These are phyloP conservation scores for Hawksworthiomyces lignivorus DNA, from an alignment of 2,329 filamentous ascomycete species.

Conservation along the genomic window DNA sequence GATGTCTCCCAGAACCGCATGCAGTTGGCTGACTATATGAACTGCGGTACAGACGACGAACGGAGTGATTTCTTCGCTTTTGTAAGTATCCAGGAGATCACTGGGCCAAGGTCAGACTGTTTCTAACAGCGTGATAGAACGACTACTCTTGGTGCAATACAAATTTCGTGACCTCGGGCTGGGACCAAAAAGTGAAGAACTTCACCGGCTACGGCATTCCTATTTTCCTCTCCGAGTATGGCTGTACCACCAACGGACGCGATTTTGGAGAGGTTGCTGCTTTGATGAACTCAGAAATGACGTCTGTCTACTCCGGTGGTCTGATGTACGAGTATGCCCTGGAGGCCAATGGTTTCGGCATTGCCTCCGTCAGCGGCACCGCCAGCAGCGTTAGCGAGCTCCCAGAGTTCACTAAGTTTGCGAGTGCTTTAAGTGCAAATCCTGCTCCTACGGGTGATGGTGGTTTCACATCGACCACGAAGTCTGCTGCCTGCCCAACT, in stretches of 20 bases:
- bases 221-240: conserved; percentile 92
- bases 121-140: too few relatives aligned
- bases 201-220: conserved; percentile 81
- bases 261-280: conserved; percentile 72
- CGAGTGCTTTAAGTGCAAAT: conserved; percentile 39
- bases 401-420: conserved; percentile 53
- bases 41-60: conserved; percentile 78
- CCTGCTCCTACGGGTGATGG: conserved; percentile 43
- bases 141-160: conserved; percentile 83
- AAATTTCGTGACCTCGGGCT: conserved; percentile 63
- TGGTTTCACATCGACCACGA: conserved; percentile 40
- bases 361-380: conserved; percentile 57
- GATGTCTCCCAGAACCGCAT: conserved; percentile 80
- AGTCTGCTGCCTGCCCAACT: conserved; percentile 41
- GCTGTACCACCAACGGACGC: conserved; percentile 76
- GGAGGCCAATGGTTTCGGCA: conserved; percentile 72
- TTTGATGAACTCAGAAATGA: conserved; percentile 80
- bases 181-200: conserved; percentile 82
- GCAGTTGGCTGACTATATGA: conserved; percentile 86
- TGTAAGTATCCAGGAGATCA: conserved; percentile 25
- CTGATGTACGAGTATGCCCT: conserved; percentile 91
- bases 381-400: conserved; percentile 50
- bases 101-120: too few relatives aligned
- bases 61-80: conserved; percentile 85
- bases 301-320: conserved; percentile 83